Conservation (phyloP, 1,139 yeast species). For the Nematodospora anomalae region DNA sequence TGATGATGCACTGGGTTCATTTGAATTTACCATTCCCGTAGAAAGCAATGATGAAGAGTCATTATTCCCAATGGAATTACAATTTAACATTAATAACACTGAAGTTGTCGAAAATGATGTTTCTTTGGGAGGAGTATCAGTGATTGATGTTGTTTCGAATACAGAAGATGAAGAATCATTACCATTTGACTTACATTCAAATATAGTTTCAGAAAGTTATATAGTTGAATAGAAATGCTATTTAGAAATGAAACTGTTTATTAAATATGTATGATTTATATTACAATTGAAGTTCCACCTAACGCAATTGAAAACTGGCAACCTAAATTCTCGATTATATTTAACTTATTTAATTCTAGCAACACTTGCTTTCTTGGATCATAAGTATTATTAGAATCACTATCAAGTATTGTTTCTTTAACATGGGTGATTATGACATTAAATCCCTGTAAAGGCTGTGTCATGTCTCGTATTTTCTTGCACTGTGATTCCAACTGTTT, state of each 20-base stretch:
- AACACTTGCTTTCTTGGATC: conserved; percentile 62
- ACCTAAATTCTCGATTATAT: conserved; percentile 33
- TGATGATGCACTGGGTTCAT: conserved; percentile 65
- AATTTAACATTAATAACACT: conserved; percentile 41
- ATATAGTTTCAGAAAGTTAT: conserved; percentile 64
- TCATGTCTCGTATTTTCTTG: conserved; percentile 12
- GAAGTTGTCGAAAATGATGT: conserved; percentile 39
- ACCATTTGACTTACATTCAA: conserved; percentile 70
- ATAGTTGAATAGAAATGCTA: conserved; percentile 41
- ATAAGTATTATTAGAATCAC: conserved; percentile 10
- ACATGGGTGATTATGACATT: conserved; percentile 70
- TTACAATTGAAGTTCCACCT: conserved; percentile 44
- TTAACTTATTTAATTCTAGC: conserved; percentile 45
- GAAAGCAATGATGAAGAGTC: conserved; percentile 79
- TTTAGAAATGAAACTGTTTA: neutral
- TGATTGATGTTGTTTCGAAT: conserved; percentile 42
- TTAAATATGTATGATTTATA: conserved; percentile 8
- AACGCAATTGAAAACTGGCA: conserved; percentile 52
- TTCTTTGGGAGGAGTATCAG: conserved; percentile 44
- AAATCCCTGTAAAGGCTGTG: conserved; percentile 44
- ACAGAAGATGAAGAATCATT: conserved; percentile 49
- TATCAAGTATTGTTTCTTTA: conserved; percentile 48
- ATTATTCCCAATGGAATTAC: conserved; percentile 82
- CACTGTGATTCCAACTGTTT: conserved; percentile 29
- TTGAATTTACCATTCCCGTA: conserved; percentile 69